Evolutionary conservation across 2,329 filamentous ascomycete species (phyloP).

Genomic region (Periconia digitata): DNA sequence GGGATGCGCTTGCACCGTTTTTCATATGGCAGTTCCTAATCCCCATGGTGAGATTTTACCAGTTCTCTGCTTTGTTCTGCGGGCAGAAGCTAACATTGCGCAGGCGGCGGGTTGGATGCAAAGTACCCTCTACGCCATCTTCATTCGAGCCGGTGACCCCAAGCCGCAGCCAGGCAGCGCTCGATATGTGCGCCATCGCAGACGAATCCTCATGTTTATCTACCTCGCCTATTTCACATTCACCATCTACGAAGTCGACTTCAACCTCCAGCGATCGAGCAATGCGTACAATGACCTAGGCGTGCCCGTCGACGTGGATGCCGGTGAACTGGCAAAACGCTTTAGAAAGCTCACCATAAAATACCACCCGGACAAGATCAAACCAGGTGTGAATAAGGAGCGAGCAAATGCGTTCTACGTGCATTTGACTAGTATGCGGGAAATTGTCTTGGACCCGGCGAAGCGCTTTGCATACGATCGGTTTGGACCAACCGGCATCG

Average conservation of each 20-base stretch:
- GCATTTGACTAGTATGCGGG: slow-evolving; percentile 78
- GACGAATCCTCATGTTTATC: slow-evolving; percentile 80
- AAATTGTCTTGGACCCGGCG: slow-evolving; percentile 79
- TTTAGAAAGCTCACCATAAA: slow-evolving; percentile 70
- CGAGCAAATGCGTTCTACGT: slow-evolving; percentile 65
- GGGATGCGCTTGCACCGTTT: slow-evolving; percentile 35
- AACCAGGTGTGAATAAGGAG: slow-evolving; percentile 25
- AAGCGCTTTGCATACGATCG: slow-evolving; percentile 82
- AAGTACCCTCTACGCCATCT: slow-evolving; percentile 80
- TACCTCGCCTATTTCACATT: slow-evolving; percentile 83
- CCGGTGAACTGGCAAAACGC: slow-evolving; percentile 77
- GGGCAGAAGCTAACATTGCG: slow-evolving; percentile 16
- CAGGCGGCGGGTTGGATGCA: slow-evolving; percentile 57
- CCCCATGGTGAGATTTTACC: slow-evolving; percentile 23
- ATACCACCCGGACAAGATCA: slow-evolving; percentile 82
- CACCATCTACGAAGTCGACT: slow-evolving; percentile 90
- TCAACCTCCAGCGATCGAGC: slow-evolving; percentile 69
- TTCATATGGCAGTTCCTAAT: slow-evolving; percentile 41
- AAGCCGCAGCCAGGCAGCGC: slow-evolving; percentile 70
- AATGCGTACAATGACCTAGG: slow-evolving; percentile 81
- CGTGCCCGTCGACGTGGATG: slow-evolving; percentile 67
- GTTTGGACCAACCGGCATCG: slow-evolving; percentile 70
- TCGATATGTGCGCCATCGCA: slow-evolving; percentile 72
- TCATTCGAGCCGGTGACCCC: slow-evolving; percentile 85
- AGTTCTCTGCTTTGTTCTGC: background rate